A percentile compares a stretch with the other conserved stretches of the same genome.
Conservation (phyloP, 208 protist genomes). For the Blastocrithidia nonstop region DNA sequence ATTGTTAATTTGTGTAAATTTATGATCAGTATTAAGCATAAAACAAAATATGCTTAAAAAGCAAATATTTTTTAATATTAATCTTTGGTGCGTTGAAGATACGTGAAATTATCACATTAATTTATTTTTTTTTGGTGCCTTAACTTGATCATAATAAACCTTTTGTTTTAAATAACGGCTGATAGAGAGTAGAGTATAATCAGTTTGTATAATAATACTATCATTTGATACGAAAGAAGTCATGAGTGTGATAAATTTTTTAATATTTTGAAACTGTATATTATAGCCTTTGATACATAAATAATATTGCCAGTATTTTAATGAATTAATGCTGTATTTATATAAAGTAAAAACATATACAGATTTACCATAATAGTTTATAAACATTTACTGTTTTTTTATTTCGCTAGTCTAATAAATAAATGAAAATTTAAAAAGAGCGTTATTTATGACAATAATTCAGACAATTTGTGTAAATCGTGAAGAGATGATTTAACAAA, state of each 20-base stretch:
- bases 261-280: not conserved
- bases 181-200: too few relatives aligned
- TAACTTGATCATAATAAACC: too few relatives aligned
- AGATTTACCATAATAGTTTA: not conserved
- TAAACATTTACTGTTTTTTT: not conserved
- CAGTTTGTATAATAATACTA: not conserved
- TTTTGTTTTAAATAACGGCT: too few relatives aligned
- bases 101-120: too few relatives aligned
- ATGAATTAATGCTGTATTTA: slow-evolving; percentile 1
- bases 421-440: too few relatives aligned
- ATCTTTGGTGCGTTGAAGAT: too few relatives aligned
- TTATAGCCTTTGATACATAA: not conserved
- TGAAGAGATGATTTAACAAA: not conserved
- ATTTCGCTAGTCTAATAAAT: not conserved
- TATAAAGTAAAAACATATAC: not conserved
- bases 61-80: too few relatives aligned
- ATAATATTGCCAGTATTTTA: not conserved
- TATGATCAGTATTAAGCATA: too few relatives aligned
- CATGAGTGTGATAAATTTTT: not conserved
- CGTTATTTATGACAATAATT: not conserved
- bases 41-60: too few relatives aligned
- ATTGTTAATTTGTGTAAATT: too few relatives aligned
- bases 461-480: not conserved
- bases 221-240: not conserved
- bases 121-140: too few relatives aligned